These are phyloP conservation scores for Chloranthus sessilifolius DNA, from an alignment of 164 flowering plant species.

Conservation along the genomic window DNA sequence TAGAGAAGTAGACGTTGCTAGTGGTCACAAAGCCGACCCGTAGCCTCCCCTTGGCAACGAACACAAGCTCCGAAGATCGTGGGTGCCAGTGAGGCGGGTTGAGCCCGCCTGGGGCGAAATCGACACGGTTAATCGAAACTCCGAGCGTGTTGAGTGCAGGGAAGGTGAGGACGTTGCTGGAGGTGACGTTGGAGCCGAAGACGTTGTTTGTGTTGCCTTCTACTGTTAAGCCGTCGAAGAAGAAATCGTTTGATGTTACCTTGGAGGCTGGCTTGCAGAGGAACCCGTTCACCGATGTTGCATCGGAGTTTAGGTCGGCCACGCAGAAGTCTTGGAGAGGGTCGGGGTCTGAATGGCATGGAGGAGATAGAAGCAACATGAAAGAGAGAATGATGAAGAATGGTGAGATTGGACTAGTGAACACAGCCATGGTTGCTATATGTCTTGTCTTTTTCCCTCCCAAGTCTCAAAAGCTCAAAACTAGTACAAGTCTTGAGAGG, in stretches of 20 bases:
- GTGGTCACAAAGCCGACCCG: constrained; percentile 51
- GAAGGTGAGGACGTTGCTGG: constrained; percentile 42
- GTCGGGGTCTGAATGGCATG: constrained; percentile 55
- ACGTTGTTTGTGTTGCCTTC: constrained; percentile 38
- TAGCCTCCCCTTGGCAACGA: constrained; percentile 40
- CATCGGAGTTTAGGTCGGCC: constrained; percentile 23
- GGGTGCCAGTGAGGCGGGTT: constrained; percentile 66
- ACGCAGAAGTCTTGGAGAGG: constrained; percentile 66
- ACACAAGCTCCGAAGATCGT: constrained; percentile 40
- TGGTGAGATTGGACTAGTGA: too few species aligned
- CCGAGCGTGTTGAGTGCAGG: constrained; percentile 63
- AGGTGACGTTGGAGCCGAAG: constrained; percentile 24
- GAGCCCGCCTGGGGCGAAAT: constrained; percentile 39
- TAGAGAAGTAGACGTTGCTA: constrained; percentile 36
- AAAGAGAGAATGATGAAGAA: too few species aligned
- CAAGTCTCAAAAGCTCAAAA: too few species aligned
- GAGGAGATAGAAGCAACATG: too few species aligned
- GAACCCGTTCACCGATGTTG: constrained; percentile 39
- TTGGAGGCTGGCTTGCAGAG: constrained; percentile 56
- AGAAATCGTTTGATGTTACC: constrained; percentile 49
- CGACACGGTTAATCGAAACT: constrained; percentile 53
- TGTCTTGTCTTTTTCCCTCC: too few species aligned
- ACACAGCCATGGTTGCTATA: too few species aligned
- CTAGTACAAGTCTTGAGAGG: too few species aligned
- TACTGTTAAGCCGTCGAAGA: constrained; percentile 38